phyloP scores from a whole-genome alignment of 2,329 filamentous ascomycete genomes.

The Xylaria digitata region DNA sequence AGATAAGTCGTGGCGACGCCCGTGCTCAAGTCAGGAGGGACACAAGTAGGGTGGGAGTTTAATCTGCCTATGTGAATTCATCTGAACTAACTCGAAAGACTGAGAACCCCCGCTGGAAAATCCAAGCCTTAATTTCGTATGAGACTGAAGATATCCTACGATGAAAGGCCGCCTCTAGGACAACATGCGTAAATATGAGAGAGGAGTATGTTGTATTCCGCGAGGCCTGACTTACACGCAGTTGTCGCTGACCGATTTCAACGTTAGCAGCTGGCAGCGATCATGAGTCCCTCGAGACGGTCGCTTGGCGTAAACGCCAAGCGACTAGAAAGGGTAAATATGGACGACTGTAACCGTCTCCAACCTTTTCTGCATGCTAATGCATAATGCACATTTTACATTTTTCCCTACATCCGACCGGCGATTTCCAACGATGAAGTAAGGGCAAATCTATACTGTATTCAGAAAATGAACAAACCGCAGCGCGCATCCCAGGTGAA shows the following conservation, averaged over 20 bases:
- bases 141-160: too few species aligned
- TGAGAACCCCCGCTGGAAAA: not conserved
- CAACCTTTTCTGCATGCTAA: slow-evolving; percentile 21
- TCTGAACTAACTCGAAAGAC: not conserved
- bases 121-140: not conserved
- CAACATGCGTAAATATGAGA: not conserved
- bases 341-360: slow-evolving; percentile 27
- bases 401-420: slow-evolving; percentile 16
- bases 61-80: not conserved
- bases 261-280: slow-evolving; percentile 15
- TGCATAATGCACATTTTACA: slow-evolving; percentile 12
- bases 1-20: not conserved
- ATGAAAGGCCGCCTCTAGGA: not conserved
- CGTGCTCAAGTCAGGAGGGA: not conserved
- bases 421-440: slow-evolving; percentile 2
- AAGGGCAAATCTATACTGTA: slow-evolving; percentile 18
- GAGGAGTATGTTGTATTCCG: not conserved
- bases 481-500: not conserved
- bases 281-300: not conserved
- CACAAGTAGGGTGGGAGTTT: not conserved
- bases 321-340: slow-evolving; percentile 31
- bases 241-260: not conserved
- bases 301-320: not conserved
- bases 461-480: not conserved
- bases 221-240: slow-evolving; percentile 26